Conservation (phyloP, 768 basidiomycete species). For the Calocybe indica region DNA sequence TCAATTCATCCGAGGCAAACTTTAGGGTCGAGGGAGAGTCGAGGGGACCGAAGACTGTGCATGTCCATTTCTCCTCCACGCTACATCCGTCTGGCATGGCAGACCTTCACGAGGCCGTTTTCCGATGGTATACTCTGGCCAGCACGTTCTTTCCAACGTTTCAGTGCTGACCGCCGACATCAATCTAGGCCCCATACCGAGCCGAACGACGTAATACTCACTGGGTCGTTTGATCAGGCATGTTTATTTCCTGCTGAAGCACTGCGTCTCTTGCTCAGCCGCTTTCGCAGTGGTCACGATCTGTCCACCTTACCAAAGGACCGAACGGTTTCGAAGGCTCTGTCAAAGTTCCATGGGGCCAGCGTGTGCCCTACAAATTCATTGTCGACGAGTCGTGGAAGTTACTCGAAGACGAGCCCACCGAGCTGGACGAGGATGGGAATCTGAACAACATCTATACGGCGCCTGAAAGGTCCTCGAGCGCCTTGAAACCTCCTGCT, state of each 20-base stretch:
- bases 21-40: no score
- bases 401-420: conserved; percentile 45
- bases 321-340: conserved; percentile 50
- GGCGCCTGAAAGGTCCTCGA: conserved; percentile 40
- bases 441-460: conserved; percentile 67
- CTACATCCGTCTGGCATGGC: conserved; percentile 8
- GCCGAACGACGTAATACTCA: conserved; percentile 57
- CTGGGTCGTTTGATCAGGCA: conserved; percentile 77
- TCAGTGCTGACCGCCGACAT: not conserved
- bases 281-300: conserved; percentile 51
- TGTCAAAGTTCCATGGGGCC: conserved; percentile 52
- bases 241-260: conserved; percentile 16
- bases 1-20: no score
- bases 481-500: not conserved
- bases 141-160: not conserved
- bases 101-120: conserved; percentile 37
- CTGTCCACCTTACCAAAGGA: conserved; percentile 47
- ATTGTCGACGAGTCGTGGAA: conserved; percentile 72
- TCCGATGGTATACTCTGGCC: conserved; percentile 39
- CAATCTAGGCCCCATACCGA: conserved; percentile 50
- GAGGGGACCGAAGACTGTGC: no score
- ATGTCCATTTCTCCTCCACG: not conserved
- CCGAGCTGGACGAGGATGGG: conserved; percentile 55
- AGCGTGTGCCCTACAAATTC: conserved; percentile 70
- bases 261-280: conserved; percentile 7